Percentiles rank a stretch among this genome's conserved stretches.
These are phyloP conservation scores for Rhynchosporium graminicola DNA, from an alignment of 2,329 filamentous ascomycete species.

Conservation along the genomic window DNA sequence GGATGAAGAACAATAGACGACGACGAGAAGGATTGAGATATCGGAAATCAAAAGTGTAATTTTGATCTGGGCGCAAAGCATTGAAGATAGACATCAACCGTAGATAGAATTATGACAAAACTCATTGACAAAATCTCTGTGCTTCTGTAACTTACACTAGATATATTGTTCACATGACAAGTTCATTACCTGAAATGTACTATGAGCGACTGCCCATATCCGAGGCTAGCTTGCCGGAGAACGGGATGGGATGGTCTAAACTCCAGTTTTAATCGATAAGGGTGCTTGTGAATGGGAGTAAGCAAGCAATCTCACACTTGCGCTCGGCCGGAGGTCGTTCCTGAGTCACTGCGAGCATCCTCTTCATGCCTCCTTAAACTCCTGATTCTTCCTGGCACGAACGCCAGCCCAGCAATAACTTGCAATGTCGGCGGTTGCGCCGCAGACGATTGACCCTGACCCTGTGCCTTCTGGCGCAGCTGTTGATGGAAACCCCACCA, in stretches of 20 bases:
- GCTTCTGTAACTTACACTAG: neutral
- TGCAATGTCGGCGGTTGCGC: constrained; percentile 32
- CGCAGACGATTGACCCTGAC: constrained; percentile 21
- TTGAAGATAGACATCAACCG: constrained; percentile 3
- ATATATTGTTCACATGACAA: too few relatives aligned
- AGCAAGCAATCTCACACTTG: constrained; percentile 9
- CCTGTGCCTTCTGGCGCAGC: neutral
- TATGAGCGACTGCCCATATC: neutral
- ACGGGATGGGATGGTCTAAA: neutral
- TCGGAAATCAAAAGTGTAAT: neutral
- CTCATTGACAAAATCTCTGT: neutral
- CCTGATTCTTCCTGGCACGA: constrained; percentile 23
- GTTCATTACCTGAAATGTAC: neutral
- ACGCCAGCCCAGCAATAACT: constrained; percentile 28
- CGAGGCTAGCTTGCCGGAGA: neutral
- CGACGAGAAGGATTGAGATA: neutral
- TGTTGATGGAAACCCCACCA: constrained; percentile 24
- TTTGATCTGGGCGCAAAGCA: constrained; percentile 10
- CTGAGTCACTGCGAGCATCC: neutral
- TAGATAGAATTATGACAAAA: constrained; percentile 11
- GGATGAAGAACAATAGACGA: constrained; percentile 41
- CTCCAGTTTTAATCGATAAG: constrained; percentile 7
- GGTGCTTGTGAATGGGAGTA: constrained; percentile 2
- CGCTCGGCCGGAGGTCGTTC: neutral
- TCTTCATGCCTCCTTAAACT: constrained; percentile 6